These are phyloP conservation scores for Lindgomyces ingoldianus DNA, from an alignment of 495 filamentous ascomycete genomes.

Conservation along the genomic window DNA sequence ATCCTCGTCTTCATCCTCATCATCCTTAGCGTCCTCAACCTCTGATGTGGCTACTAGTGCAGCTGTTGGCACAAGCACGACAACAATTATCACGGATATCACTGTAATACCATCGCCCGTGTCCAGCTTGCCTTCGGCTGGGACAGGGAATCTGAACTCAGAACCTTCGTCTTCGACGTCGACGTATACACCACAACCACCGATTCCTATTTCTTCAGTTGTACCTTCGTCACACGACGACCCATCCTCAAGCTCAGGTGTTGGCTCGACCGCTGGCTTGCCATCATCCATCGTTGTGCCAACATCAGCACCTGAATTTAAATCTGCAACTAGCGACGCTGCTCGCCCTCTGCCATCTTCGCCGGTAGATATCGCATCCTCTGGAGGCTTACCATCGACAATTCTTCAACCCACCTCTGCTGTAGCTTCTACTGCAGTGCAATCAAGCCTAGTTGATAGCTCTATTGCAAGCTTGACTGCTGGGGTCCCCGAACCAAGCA, in stretches of 20 bases:
- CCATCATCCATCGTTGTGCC: not conserved
- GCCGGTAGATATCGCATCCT: not conserved
- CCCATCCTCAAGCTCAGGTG: not conserved
- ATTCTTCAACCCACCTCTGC: conserved; percentile 4
- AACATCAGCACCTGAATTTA: not conserved
- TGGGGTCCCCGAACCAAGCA: conserved; percentile 1
- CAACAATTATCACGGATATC: conserved; percentile 15
- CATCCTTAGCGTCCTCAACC: conserved; percentile 1
- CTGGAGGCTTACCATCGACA: not conserved
- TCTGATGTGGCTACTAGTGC: conserved; percentile 8
- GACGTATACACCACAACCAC: conserved; percentile 16
- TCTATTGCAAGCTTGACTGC: conserved; percentile 1
- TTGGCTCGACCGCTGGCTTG: conserved; percentile 9
- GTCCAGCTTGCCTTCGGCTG: not conserved
- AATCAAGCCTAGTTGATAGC: not conserved
- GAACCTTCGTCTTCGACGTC: conserved; percentile 2
- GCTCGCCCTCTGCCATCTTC: not conserved
- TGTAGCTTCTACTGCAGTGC: not conserved
- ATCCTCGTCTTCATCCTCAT: conserved; percentile 5
- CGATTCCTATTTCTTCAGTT: conserved; percentile 13
- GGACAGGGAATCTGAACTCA: conserved; percentile 7
- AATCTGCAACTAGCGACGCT: not conserved
- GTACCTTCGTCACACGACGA: not conserved
- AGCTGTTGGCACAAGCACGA: not conserved
- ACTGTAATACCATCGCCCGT: conserved; percentile 11